phyloP scores from a whole-genome alignment of 1,139 yeast genomes.

The Debaryomyces sp. region DNA sequence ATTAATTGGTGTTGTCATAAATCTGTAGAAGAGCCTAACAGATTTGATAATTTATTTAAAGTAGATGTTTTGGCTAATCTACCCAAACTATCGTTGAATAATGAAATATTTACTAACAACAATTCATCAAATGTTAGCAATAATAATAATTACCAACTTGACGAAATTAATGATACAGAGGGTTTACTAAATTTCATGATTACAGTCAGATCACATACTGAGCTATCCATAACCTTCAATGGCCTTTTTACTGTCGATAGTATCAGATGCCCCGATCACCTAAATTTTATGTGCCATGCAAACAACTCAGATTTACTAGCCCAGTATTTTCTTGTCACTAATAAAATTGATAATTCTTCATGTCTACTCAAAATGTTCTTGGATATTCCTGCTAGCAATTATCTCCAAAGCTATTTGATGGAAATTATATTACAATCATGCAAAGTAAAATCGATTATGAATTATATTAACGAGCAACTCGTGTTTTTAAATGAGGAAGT shows the following conservation, averaged over 20 bases:
- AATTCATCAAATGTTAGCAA: slow-evolving; percentile 1
- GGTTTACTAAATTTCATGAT: slow-evolving; percentile 26
- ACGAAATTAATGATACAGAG: slow-evolving; percentile 10
- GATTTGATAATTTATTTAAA: slow-evolving; percentile 23
- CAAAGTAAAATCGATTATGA: slow-evolving; percentile 31
- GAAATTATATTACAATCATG: slow-evolving; percentile 31
- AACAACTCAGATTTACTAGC: slow-evolving; percentile 28
- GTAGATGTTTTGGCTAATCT: slow-evolving; percentile 29
- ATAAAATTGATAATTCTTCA: slow-evolving; percentile 10
- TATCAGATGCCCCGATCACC: slow-evolving; percentile 18
- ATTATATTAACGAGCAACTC: slow-evolving; percentile 43
- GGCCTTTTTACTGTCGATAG: slow-evolving; percentile 31
- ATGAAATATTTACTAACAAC: not conserved
- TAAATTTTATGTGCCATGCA: slow-evolving; percentile 18
- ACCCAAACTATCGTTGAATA: slow-evolving; percentile 23
- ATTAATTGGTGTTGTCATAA: slow-evolving; percentile 25
- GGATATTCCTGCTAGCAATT: slow-evolving; percentile 4
- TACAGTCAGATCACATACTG: slow-evolving; percentile 23
- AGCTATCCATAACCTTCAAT: slow-evolving; percentile 34
- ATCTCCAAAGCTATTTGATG: slow-evolving; percentile 18
- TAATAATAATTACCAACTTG: slow-evolving; percentile 6
- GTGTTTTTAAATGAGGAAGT: slow-evolving; percentile 37
- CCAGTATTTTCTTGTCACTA: slow-evolving; percentile 31
- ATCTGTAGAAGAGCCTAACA: slow-evolving; percentile 1
- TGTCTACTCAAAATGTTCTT: slow-evolving; percentile 18